These are phyloP conservation scores for Pontederia crassipes DNA, from an alignment of 176 grass and related monocot species.

Conservation along the genomic window DNA sequence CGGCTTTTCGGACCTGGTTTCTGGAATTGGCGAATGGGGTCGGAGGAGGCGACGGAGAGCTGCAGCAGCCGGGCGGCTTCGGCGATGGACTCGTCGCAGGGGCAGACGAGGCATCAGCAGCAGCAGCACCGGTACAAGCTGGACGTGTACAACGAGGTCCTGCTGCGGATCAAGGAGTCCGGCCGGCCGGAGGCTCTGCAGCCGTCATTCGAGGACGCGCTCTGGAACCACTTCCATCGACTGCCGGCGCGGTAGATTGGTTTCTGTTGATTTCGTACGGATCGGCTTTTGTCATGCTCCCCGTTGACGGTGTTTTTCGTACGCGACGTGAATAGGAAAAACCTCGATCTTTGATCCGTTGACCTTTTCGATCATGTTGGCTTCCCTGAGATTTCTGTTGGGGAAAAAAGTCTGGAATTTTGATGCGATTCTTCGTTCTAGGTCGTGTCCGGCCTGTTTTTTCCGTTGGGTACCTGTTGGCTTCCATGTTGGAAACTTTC, in stretches of 20 bases:
- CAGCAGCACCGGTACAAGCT: conserved; percentile 15
- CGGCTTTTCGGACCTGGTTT: neutral
- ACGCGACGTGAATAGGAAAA: no score
- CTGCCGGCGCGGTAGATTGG: conserved; percentile 19
- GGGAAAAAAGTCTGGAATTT: no score
- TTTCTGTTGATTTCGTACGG: neutral
- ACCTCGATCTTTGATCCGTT: no score
- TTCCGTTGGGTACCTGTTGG: no score
- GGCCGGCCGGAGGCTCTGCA: conserved; percentile 3
- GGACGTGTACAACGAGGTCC: conserved; percentile 26
- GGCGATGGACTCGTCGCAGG: conserved; percentile 11
- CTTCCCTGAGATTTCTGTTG: no score
- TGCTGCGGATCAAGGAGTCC: conserved; percentile 12
- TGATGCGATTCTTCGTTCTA: no score
- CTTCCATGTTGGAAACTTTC: no score
- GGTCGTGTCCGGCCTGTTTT: no score
- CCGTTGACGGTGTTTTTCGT: no score
- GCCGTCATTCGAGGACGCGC: conserved; percentile 20
- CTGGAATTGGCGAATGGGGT: conserved; percentile 2
- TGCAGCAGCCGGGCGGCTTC: conserved; percentile 19
- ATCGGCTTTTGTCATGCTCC: no score
- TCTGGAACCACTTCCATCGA: conserved; percentile 29
- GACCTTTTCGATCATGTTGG: no score
- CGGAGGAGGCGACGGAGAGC: conserved; percentile 12
- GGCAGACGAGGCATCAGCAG: conserved; percentile 14